Percentiles rank a stretch among this genome's conserved stretches.
phyloP scores from a whole-genome alignment of 495 filamentous ascomycete species.

The Bacidia gigantensis region DNA sequence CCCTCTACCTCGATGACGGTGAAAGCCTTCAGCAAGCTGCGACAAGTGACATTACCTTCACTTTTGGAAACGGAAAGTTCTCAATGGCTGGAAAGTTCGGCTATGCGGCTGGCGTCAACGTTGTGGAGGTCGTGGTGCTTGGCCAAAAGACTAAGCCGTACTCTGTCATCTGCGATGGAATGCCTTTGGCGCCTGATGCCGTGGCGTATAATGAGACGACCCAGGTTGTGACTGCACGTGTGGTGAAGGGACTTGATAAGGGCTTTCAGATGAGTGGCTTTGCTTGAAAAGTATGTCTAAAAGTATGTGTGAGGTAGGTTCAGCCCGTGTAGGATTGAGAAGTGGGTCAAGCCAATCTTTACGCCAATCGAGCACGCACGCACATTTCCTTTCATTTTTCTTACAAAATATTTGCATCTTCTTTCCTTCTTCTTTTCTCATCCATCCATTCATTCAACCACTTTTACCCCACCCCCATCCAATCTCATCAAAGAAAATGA shows the following conservation, averaged over 20 bases:
- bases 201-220: not conserved
- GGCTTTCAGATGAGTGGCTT: not conserved
- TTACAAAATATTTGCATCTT: too few species aligned
- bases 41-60: slow-evolving; percentile 39
- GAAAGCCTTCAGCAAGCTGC: slow-evolving; percentile 37
- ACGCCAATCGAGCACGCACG: too few species aligned
- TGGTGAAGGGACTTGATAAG: not conserved
- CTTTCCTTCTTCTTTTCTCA: too few species aligned
- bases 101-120: slow-evolving; percentile 15
- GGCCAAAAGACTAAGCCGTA: not conserved
- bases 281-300: too few species aligned
- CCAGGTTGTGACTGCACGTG: not conserved
- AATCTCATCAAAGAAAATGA: too few species aligned
- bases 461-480: too few species aligned
- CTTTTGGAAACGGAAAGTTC: slow-evolving; percentile 37
- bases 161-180: not conserved
- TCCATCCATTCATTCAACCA: too few species aligned
- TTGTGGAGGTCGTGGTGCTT: slow-evolving; percentile 1
- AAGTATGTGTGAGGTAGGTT: too few species aligned
- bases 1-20: slow-evolving; percentile 49
- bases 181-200: not conserved
- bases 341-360: too few species aligned
- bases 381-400: too few species aligned
- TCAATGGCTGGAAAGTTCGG: slow-evolving; percentile 39
- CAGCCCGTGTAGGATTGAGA: too few species aligned